Conservation (phyloP, 2,329 filamentous ascomycete species). For the Xylariaceae sp. region DNA sequence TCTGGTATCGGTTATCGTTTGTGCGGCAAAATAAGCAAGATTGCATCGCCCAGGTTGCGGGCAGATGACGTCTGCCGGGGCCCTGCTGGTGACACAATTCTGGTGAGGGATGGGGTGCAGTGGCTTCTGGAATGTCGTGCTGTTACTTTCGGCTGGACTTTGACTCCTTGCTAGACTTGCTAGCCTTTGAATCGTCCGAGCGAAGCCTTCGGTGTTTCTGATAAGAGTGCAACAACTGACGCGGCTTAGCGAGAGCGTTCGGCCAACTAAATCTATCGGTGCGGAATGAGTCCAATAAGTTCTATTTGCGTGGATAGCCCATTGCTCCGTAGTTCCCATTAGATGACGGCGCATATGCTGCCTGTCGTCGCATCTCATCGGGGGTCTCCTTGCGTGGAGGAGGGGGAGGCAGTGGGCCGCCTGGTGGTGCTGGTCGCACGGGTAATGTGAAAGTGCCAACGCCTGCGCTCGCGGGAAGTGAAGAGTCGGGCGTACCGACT, state of each 20-base stretch:
- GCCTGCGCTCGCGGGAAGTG: conserved; percentile 41
- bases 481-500: conserved; percentile 35
- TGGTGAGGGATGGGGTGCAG: too few relatives aligned
- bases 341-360: conserved; percentile 49
- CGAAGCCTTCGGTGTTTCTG: conserved; percentile 5
- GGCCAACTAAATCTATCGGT: conserved; percentile 6
- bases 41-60: conserved; percentile 11
- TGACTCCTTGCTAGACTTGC: conserved; percentile 6
- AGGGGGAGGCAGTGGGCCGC: conserved; percentile 58
- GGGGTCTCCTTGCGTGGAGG: conserved; percentile 56
- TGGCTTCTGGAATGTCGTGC: conserved; percentile 3
- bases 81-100: too few relatives aligned
- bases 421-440: conserved; percentile 60
- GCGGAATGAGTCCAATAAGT: not conserved
- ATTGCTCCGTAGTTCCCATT: conserved; percentile 37
- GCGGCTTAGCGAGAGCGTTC: conserved; percentile 2
- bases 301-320: conserved; percentile 34
- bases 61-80: not conserved
- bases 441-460: conserved; percentile 60
- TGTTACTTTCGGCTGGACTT: not conserved
- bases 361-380: conserved; percentile 54
- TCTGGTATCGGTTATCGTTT: conserved; percentile 2
- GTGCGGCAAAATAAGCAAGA: conserved; percentile 5
- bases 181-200: conserved; percentile 3
- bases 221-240: not conserved